Evolutionary conservation across 228 moss, liverwort and hornwort genomes (phyloP), one percentile per base, ranked within the genome.

Genomic region (Sphagnum fallax): DNA sequence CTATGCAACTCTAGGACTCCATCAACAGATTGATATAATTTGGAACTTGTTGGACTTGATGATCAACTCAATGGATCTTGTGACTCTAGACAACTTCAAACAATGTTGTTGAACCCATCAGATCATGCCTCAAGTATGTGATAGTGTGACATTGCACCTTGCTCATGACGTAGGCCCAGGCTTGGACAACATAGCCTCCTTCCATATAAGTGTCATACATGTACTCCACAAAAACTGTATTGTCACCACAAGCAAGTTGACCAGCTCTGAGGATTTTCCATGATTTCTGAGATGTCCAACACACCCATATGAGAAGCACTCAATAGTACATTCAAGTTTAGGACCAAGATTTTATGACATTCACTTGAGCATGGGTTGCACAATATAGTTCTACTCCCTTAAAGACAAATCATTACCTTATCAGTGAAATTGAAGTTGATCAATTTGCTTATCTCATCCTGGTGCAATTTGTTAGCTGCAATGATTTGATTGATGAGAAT

Each of bases 211-310:
- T n/a, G 16, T 71, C 71, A 13, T 69, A 70, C 48, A 65, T 75
- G 61, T 66, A 75, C 61, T 71, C 64, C 55, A 71, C 71, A 11
- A 71, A 71, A 49, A 71, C 71, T 10, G 64, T 71, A 15, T 57
- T 64, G 63, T 70, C 60, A 7, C 75, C 75, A 70, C 47, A 75
- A 0, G 70, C 64, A 66, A 61, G 60, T 60, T 11, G 75, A 4
- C 64, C 51, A 11, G 14, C 13, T 55, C 6, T 32, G 64, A 74
- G 63, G 7, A 52, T 70, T n/a, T 18, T 32, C 75, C 65, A 75
- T 52, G 2, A 50, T 5, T 75, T 66, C 70, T 75, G 12, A 32
- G 32, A 32, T 59, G 5, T 16, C 62, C 71, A 71, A 50, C 53
- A 47, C 5, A 8, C 2, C 9, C 18, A 6, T 50, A 13, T 32